A percentile compares a stretch with the other conserved stretches of the same genome.
phyloP scores from a whole-genome alignment of 2,329 filamentous ascomycete species.

The Davidsoniella eucalypti region DNA sequence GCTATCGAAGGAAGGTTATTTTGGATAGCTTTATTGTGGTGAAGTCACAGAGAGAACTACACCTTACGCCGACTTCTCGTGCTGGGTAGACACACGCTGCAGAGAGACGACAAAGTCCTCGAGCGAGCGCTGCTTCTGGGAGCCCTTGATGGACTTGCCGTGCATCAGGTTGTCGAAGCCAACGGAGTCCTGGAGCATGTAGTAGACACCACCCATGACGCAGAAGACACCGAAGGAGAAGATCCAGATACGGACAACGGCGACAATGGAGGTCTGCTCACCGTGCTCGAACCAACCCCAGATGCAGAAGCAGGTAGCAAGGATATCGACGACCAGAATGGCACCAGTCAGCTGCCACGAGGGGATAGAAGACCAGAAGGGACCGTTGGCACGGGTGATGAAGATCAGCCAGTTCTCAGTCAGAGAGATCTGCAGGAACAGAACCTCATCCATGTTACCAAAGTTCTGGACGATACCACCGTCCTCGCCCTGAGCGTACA shows the following conservation, averaged over 20 bases:
- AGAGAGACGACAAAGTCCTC: constrained; percentile 87
- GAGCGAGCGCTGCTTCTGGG: constrained; percentile 65
- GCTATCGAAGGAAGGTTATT: neutral
- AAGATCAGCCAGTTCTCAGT: constrained; percentile 96
- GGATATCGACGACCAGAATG: constrained; percentile 64
- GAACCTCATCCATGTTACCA: constrained; percentile 61
- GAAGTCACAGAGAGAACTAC: too few relatives aligned
- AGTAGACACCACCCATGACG: constrained; percentile 56
- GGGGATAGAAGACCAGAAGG: constrained; percentile 79
- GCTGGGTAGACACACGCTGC: constrained; percentile 79
- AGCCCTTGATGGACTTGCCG: constrained; percentile 68
- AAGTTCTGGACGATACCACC: constrained; percentile 84
- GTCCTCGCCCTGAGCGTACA: constrained; percentile 46
- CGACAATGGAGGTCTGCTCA: constrained; percentile 58
- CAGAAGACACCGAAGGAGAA: constrained; percentile 85
- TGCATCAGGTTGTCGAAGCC: constrained; percentile 90
- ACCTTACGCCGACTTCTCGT: constrained; percentile 67
- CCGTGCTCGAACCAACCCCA: constrained; percentile 62
- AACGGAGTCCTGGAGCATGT: constrained; percentile 63
- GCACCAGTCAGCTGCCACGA: constrained; percentile 72
- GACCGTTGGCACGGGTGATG: constrained; percentile 83
- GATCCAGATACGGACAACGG: constrained; percentile 77
- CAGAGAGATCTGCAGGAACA: constrained; percentile 81
- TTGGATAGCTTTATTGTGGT: neutral
- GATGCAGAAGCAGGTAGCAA: constrained; percentile 72